Conservation (phyloP, 2,329 filamentous ascomycete species). For the Xylaria sp. region DNA sequence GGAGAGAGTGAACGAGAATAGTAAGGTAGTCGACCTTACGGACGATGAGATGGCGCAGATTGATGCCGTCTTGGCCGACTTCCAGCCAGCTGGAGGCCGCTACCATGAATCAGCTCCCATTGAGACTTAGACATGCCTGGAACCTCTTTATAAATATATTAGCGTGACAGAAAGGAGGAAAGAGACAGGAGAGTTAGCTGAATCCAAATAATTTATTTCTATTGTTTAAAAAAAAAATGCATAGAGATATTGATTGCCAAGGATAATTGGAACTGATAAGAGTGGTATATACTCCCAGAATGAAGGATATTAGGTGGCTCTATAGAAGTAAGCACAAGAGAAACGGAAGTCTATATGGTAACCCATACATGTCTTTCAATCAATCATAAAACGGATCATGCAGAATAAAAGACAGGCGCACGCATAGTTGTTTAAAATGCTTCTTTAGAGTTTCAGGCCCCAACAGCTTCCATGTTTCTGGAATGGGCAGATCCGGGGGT, state of each 20-base stretch:
- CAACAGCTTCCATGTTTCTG: not conserved
- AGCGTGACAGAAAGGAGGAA: not conserved
- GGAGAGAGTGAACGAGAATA: conserved; percentile 68
- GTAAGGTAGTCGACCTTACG: conserved; percentile 58
- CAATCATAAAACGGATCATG: not conserved
- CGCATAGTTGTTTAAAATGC: not conserved
- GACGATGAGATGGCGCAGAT: conserved; percentile 62
- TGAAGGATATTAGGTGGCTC: not conserved
- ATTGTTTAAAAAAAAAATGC: not conserved
- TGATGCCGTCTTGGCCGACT: conserved; percentile 58
- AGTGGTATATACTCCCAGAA: too few species aligned
- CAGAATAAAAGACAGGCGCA: not conserved
- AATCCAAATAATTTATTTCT: not conserved
- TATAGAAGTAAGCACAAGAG: not conserved
- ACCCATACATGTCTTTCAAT: not conserved
- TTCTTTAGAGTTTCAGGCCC: not conserved
- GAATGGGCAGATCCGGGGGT: not conserved
- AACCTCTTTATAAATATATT: not conserved
- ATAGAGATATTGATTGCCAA: not conserved
- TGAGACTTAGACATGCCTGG: conserved; percentile 15
- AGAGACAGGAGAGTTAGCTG: not conserved
- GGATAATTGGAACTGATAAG: too few species aligned
- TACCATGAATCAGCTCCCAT: conserved; percentile 18
- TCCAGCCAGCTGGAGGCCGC: conserved; percentile 54
- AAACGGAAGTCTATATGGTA: not conserved